phyloP scores from a whole-genome alignment of 2,329 filamentous ascomycete species.

The Bipolaris zeicola region DNA sequence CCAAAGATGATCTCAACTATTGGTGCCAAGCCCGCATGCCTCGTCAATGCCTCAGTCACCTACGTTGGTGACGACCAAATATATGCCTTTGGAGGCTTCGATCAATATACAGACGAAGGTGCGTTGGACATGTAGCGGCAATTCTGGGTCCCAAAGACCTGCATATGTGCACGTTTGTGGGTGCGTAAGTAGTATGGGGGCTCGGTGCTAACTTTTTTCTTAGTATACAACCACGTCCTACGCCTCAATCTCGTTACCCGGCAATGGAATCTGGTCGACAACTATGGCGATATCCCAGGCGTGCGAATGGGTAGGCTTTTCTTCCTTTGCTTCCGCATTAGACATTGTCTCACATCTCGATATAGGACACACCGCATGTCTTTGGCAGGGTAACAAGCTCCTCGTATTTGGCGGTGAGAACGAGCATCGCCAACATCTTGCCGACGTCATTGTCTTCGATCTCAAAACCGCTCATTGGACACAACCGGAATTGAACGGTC shows the following conservation, averaged over 20 bases:
- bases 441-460: slow-evolving; percentile 95
- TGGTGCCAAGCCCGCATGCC: slow-evolving; percentile 77
- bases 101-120: slow-evolving; percentile 97
- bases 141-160: neutral
- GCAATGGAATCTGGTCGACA: slow-evolving; percentile 95
- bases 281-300: slow-evolving; percentile 96
- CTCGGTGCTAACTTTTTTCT: slow-evolving; percentile 6
- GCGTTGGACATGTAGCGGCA: slow-evolving; percentile 1
- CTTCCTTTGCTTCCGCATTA: neutral
- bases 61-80: slow-evolving; percentile 98
- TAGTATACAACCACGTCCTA: slow-evolving; percentile 95
- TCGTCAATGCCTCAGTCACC: slow-evolving; percentile 98
- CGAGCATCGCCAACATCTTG: slow-evolving; percentile 93
- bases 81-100: slow-evolving; percentile 97
- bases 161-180: neutral
- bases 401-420: slow-evolving; percentile 98
- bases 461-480: slow-evolving; percentile 95
- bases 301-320: slow-evolving; percentile 82
- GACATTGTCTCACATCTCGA: slow-evolving; percentile 17
- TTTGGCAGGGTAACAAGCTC: slow-evolving; percentile 94
- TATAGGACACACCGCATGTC: slow-evolving; percentile 86
- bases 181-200: neutral
- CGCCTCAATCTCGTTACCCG: slow-evolving; percentile 83
- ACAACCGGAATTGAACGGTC: slow-evolving; percentile 83
- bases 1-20: slow-evolving; percentile 74